Conservation (phyloP, 139 green algal genomes). For the Coelastrella sp. region DNA sequence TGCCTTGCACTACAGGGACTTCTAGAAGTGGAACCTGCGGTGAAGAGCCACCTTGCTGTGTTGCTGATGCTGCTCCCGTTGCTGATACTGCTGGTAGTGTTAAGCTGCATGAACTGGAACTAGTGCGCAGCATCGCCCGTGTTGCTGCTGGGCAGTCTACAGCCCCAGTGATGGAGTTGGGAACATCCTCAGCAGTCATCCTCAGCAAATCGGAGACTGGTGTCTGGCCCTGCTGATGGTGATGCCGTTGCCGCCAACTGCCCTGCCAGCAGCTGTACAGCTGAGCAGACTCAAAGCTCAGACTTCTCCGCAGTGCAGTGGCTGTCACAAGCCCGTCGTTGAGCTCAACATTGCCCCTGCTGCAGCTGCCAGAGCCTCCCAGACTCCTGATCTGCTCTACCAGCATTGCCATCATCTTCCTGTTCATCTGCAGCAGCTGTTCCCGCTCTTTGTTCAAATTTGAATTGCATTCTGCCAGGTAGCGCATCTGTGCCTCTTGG, state of each 20-base stretch:
- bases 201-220: background rate
- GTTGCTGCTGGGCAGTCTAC: background rate
- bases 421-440: slow-evolving; percentile 26
- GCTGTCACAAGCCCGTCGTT: background rate
- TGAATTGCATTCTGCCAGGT: slow-evolving; percentile 22
- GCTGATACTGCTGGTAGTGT: background rate
- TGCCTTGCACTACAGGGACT: background rate
- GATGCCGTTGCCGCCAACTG: background rate
- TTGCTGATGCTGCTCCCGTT: too few relatives aligned
- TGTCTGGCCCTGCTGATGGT: slow-evolving; percentile 13
- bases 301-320: background rate
- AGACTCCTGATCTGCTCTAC: slow-evolving; percentile 12
- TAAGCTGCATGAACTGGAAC: background rate
- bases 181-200: background rate
- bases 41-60: too few relatives aligned
- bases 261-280: slow-evolving; percentile 20
- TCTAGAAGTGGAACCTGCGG: too few relatives aligned
- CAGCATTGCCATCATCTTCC: slow-evolving; percentile 16
- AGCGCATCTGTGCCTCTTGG: slow-evolving; percentile 31
- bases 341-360: background rate
- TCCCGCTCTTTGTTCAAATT: background rate
- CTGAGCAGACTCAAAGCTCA: background rate
- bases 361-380: background rate
- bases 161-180: background rate
- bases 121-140: background rate